Evolutionary conservation across 1,139 yeast genomes (phyloP).

Genomic region (Hyphopichia fennica): DNA sequence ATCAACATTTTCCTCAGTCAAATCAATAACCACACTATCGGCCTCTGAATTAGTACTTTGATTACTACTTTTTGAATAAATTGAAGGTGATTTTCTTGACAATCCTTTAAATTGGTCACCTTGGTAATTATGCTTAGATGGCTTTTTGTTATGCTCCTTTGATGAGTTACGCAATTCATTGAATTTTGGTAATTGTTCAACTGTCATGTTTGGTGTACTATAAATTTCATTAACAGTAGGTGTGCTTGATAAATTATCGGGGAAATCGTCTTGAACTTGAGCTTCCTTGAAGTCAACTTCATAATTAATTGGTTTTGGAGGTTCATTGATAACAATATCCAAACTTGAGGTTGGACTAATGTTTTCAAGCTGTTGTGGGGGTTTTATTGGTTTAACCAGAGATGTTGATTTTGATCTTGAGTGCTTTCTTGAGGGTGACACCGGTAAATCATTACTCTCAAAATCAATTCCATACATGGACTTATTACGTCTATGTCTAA

Average conservation of each 20-base stretch:
- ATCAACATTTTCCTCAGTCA: slow-evolving; percentile 43
- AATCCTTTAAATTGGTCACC: neutral
- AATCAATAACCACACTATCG: slow-evolving; percentile 43
- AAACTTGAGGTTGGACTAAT: neutral
- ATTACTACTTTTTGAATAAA: neutral
- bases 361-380: neutral
- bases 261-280: slow-evolving; percentile 11
- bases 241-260: neutral
- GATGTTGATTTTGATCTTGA: slow-evolving; percentile 3
- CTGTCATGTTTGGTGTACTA: neutral
- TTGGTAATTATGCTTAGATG: neutral
- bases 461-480: slow-evolving; percentile 42
- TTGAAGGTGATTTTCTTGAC: neutral
- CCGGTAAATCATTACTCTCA: slow-evolving; percentile 13
- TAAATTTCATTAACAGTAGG: slow-evolving; percentile 4
- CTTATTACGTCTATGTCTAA: slow-evolving; percentile 38
- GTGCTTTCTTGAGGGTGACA: slow-evolving; percentile 1
- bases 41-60: neutral
- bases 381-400: neutral
- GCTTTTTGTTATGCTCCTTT: neutral
- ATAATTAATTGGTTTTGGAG: slow-evolving; percentile 39
- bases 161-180: neutral
- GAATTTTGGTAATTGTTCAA: neutral
- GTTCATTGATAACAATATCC: slow-evolving; percentile 35
- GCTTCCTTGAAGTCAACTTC: slow-evolving; percentile 45